Evolutionary conservation across 23 red algal species (phyloP).

Genomic region (Gracilaria domingensis): DNA sequence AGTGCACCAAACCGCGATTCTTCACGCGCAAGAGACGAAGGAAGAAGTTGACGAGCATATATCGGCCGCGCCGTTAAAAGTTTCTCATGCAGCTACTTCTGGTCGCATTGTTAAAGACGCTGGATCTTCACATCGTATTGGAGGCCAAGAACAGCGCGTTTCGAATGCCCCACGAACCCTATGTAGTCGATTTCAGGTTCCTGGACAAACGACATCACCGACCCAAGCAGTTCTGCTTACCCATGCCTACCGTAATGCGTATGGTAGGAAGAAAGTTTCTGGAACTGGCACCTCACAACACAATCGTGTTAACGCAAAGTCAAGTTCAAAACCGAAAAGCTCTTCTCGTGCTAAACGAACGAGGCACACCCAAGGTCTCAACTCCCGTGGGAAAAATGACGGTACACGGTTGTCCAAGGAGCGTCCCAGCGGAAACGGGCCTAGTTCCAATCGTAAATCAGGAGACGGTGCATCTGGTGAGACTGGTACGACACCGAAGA

Average conservation of each 20-base stretch:
- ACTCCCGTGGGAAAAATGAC: background rate
- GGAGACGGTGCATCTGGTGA: background rate
- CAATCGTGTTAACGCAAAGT: background rate
- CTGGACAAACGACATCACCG: background rate
- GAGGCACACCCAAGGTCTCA: background rate
- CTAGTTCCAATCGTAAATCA: background rate
- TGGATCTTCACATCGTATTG: slow-evolving; percentile 8
- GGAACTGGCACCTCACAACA: background rate
- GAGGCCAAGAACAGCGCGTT: background rate
- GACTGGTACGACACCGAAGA: slow-evolving; percentile 51
- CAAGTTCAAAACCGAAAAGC: background rate
- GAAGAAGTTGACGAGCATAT: background rate
- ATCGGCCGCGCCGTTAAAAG: background rate
- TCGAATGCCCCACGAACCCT: background rate
- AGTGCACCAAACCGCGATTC: background rate
- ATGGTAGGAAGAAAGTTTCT: no score
- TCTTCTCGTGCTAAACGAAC: slow-evolving; percentile 6
- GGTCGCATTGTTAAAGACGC: background rate
- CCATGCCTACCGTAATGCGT: background rate
- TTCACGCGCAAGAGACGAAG: background rate
- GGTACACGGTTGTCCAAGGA: background rate
- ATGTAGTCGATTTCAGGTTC: background rate
- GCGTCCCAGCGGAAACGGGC: slow-evolving; percentile 6
- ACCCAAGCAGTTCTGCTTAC: background rate
- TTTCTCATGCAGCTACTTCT: background rate